Evolutionary conservation across 768 basidiomycete species (phyloP).

Genomic region (Leccinum imitatum): DNA sequence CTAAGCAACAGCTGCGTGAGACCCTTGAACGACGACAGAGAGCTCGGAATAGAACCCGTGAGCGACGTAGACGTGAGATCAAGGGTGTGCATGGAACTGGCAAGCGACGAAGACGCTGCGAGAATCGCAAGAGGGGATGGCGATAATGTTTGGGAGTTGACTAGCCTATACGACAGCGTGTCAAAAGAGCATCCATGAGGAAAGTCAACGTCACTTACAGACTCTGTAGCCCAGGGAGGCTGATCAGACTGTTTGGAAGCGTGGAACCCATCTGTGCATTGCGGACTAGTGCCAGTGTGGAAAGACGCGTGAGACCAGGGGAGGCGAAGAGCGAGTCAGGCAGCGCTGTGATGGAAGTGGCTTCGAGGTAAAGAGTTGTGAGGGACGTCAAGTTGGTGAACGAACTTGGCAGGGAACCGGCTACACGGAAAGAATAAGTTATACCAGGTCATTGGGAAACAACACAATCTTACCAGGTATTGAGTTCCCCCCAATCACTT

Average conservation of each 20-base stretch:
- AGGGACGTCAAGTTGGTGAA: slow-evolving; percentile 40
- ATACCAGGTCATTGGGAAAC: background rate
- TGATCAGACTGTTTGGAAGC: slow-evolving; percentile 37
- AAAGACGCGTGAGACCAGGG: slow-evolving; percentile 32
- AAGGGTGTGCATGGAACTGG: slow-evolving; percentile 35
- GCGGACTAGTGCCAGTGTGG: slow-evolving; percentile 38
- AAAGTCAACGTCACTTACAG: slow-evolving; percentile 32
- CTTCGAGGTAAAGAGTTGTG: slow-evolving; percentile 40
- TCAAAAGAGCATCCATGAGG: slow-evolving; percentile 1
- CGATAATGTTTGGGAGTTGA: slow-evolving; percentile 37
- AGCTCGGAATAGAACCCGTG: slow-evolving; percentile 36
- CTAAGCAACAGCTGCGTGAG: slow-evolving; percentile 41
- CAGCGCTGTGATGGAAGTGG: slow-evolving; percentile 39
- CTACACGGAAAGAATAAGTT: slow-evolving; percentile 21
- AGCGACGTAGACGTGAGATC: slow-evolving; percentile 42
- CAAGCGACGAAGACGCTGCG: slow-evolving; percentile 32
- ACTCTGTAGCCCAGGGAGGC: slow-evolving; percentile 35
- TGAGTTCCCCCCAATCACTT: slow-evolving; percentile 40
- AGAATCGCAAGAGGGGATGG: slow-evolving; percentile 34
- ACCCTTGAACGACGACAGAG: slow-evolving; percentile 33
- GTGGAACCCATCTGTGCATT: slow-evolving; percentile 40
- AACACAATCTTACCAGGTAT: slow-evolving; percentile 39
- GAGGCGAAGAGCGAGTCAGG: slow-evolving; percentile 36
- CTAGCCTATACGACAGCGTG: slow-evolving; percentile 25
- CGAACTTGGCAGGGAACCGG: slow-evolving; percentile 40